Percentiles rank a stretch among this genome's conserved stretches.
Evolutionary conservation across 371 early-diverging fungal species (phyloP).

Genomic region (Mortierella sp.): DNA sequence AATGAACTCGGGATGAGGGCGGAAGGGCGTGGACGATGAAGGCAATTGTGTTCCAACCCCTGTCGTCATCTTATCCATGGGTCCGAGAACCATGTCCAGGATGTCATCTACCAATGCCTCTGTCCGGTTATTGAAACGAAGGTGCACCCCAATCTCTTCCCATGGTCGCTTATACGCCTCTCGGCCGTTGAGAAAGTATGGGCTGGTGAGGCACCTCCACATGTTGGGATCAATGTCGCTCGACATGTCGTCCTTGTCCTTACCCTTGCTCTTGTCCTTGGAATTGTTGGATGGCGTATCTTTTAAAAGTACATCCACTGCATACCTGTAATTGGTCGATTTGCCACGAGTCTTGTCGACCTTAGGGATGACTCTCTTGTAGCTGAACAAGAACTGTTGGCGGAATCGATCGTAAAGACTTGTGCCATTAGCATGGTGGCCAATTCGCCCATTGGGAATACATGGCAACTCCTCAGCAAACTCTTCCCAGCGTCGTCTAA

Average conservation of each 20-base stretch:
- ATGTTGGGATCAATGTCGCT: slow-evolving; percentile 9
- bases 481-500: slow-evolving; percentile 24
- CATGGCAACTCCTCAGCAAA: slow-evolving; percentile 41
- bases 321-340: slow-evolving; percentile 14
- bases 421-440: slow-evolving; percentile 14
- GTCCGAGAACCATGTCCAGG: slow-evolving; percentile 13
- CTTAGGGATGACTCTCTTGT: background rate
- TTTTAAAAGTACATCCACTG: slow-evolving; percentile 33
- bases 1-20: slow-evolving; percentile 45
- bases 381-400: slow-evolving; percentile 41
- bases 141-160: slow-evolving; percentile 31
- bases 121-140: slow-evolving; percentile 31
- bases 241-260: background rate
- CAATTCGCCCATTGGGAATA: slow-evolving; percentile 29
- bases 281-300: slow-evolving; percentile 2
- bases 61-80: background rate
- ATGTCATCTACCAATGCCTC: slow-evolving; percentile 40
- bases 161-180: slow-evolving; percentile 21
- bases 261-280: too few relatives aligned
- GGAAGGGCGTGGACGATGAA: background rate
- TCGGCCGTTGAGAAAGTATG: slow-evolving; percentile 25
- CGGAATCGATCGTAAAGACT: slow-evolving; percentile 43
- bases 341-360: slow-evolving; percentile 27
- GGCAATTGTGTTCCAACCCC: background rate
- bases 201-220: slow-evolving; percentile 42